Base-by-base conservation (phyloP, 371 early-diverging fungal genomes). In the Mucor plumbeus region DNA sequence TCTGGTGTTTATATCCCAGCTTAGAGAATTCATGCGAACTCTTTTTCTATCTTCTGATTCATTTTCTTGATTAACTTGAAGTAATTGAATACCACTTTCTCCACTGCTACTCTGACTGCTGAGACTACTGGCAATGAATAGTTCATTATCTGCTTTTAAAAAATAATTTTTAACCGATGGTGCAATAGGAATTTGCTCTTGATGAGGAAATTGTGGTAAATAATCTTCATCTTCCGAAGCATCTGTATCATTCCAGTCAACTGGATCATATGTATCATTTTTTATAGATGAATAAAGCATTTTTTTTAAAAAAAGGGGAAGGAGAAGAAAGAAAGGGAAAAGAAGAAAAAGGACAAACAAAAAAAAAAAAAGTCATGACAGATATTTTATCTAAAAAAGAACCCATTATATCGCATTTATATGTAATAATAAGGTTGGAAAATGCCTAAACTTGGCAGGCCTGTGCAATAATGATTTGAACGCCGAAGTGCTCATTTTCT, bases 171-270 rank as follows among this genome's bases (percentile, higher is more conserved):
- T 63, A 5, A 58, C 50, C 3, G 65, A 19, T 34, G 41, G 57
- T 11, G 33, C 55, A 53, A 66, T 66, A 59, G 55, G 69, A 60
- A 36, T 65, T 11, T 59, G 35, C 53, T 40, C 59, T 26, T 61
- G 40, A 59, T 61, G 70, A 33, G 55, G 66, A 44, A 68, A 59
- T 53, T 74, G 82, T 7, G 82, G 82, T 31, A 77, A 53, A 48
- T 68, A 81, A 56, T 81, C 82, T 60, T 77, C 79, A 44, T 82
- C 82, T 62, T 79, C 79, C 14, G 77, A 77, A 13, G 58, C 71
- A 61, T 79, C 82, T 10, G 80, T 81, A 54, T 81, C 82, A 48
- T 70, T 38, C 82, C 82, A 81, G 17, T 70, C 68, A 1, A 79
- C 76, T 67, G 69, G 9, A 26, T 65, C 57, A 11, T 40, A 54